phyloP scores from a whole-genome alignment of 2,329 filamentous ascomycete genomes.

The Pseudopyrenochaeta lycopersici region DNA sequence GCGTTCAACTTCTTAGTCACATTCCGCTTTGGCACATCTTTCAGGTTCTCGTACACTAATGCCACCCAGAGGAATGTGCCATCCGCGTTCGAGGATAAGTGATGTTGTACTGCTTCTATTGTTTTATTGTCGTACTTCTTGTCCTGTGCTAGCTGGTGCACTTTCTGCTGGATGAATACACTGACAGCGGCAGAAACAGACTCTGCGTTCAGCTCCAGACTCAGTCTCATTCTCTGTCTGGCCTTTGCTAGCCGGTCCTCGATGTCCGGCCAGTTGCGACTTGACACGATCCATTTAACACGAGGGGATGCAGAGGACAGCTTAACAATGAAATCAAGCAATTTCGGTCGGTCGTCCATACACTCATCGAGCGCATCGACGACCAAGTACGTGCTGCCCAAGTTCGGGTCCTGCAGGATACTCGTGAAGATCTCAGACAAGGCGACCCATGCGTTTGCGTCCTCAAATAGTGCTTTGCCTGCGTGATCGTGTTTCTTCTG shows the following conservation, averaged over 20 bases:
- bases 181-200: slow-evolving; percentile 47
- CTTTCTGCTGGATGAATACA: slow-evolving; percentile 50
- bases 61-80: too few species aligned
- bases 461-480: too few species aligned
- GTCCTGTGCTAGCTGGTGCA: slow-evolving; percentile 35
- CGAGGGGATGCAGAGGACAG: slow-evolving; percentile 10
- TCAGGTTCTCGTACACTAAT: slow-evolving; percentile 53
- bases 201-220: slow-evolving; percentile 47
- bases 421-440: too few species aligned
- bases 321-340: slow-evolving; percentile 8
- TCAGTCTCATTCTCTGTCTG: slow-evolving; percentile 31
- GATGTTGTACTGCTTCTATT: slow-evolving; percentile 33
- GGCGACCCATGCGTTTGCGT: too few species aligned
- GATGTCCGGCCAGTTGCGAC: slow-evolving; percentile 39
- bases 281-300: too few species aligned
- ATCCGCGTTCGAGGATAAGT: too few species aligned
- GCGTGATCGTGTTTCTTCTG: too few species aligned
- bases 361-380: slow-evolving; percentile 20
- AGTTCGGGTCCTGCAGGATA: slow-evolving; percentile 51
- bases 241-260: slow-evolving; percentile 39
- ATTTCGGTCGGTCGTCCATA: slow-evolving; percentile 3
- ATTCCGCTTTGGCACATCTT: slow-evolving; percentile 20
- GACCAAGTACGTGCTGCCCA: slow-evolving; percentile 5
- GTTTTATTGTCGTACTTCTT: slow-evolving; percentile 48
- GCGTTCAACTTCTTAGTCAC: slow-evolving; percentile 18